Base-by-base conservation (phyloP, 2,329 filamentous ascomycete genomes). In the Fusarium pininemorale region DNA sequence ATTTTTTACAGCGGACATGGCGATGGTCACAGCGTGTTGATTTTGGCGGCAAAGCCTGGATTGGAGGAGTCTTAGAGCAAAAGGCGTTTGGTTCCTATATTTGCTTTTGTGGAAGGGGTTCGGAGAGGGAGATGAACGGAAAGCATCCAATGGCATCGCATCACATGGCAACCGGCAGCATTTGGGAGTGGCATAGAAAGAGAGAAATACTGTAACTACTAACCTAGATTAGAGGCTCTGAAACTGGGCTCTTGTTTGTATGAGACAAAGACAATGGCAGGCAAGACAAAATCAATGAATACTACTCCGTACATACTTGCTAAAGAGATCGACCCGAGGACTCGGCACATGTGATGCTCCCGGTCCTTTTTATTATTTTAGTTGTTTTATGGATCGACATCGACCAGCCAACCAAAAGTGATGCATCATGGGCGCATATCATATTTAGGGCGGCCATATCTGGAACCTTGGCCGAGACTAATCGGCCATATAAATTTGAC, bases 41-140 rank as follows among this genome's bases (percentile, higher is more conserved):
- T 74, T 73, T 63, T 59, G 63, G 44, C 62, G 50, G 50, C 53
- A 64, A 41, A 62, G 66, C 57, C 50, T 26, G 63, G 74, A 56
- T 50, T 70, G 67, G 53, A 60, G 69, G 64, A 72, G 64, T 75
- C 66, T 66, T 66, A 71, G 61, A 75, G 69, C 63, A 73, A 57
- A 65, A 58, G 76, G 76, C 76, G 76, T 78, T 78, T 64, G 42
- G 50, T 63, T 74, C 60, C 48, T 56, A 47, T 51, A 39, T 60
- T 61, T 68, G 63, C 47, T 63, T 66, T 73, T 61, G 62, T 66
- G 58, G 42, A 47, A 60, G 53, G 63, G 55, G 30, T 62, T 47
- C 55, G 15, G 48, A 47, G 48, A 51, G 48, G 48, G 62, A 58
- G 53, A 28, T 41, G 64, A 47, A 64, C 28, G 44, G 45, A 30